Conservation (phyloP, 805 yeast species). For the Candida quercuum region DNA sequence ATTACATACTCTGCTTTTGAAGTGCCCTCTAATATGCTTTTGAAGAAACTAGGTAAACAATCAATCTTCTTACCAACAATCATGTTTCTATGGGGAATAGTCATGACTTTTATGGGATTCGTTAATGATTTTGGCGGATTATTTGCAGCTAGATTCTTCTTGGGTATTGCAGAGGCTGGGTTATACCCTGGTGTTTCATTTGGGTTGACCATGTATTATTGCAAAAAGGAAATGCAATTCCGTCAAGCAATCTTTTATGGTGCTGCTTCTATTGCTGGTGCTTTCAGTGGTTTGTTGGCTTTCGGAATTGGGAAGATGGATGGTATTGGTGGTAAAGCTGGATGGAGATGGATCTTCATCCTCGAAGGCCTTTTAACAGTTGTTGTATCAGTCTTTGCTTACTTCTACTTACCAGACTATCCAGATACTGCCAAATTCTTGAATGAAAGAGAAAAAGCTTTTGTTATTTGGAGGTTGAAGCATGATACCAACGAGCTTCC, state of each 20-base stretch:
- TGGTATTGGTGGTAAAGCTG: slow-evolving; percentile 30
- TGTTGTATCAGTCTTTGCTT: slow-evolving; percentile 33
- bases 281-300: slow-evolving; percentile 38
- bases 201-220: slow-evolving; percentile 34
- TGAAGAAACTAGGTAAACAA: slow-evolving; percentile 38
- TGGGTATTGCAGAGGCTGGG: slow-evolving; percentile 39
- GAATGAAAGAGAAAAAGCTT: slow-evolving; percentile 28
- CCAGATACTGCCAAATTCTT: slow-evolving; percentile 43
- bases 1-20: slow-evolving; percentile 37
- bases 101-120: slow-evolving; percentile 42
- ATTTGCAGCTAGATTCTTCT: slow-evolving; percentile 36
- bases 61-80: slow-evolving; percentile 40
- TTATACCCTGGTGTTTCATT: slow-evolving; percentile 36
- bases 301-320: slow-evolving; percentile 30
- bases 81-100: slow-evolving; percentile 38
- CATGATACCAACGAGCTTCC: slow-evolving; percentile 7
- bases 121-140: slow-evolving; percentile 25
- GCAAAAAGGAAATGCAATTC: slow-evolving; percentile 30
- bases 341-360: slow-evolving; percentile 42
- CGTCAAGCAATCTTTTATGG: slow-evolving; percentile 34
- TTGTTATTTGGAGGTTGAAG: slow-evolving; percentile 18
- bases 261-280: slow-evolving; percentile 40
- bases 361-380: slow-evolving; percentile 35
- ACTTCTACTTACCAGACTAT: slow-evolving; percentile 32
- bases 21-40: slow-evolving; percentile 37